A percentile compares a stretch with the other conserved stretches of the same genome.
Conservation (phyloP, 2,329 filamentous ascomycete species). For the Epichloe baconii region DNA sequence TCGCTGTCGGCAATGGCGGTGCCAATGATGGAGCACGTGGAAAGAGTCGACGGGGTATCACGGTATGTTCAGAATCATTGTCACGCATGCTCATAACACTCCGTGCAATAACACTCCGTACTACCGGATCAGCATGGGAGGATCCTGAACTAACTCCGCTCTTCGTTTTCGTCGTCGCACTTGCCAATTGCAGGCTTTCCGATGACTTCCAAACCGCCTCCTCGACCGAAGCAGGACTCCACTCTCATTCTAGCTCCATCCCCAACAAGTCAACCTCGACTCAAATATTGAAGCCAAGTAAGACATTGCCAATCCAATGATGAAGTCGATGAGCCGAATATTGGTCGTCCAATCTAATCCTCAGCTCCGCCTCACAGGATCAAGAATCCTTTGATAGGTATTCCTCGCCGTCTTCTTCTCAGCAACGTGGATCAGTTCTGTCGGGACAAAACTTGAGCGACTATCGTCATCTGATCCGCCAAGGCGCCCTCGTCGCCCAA, state of each 20-base stretch:
- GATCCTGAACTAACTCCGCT: background rate
- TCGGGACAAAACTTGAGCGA: slow-evolving; percentile 43
- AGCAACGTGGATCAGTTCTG: slow-evolving; percentile 49
- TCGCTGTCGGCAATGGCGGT: slow-evolving; percentile 3
- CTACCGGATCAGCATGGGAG: background rate
- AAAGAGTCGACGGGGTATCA: slow-evolving; percentile 3
- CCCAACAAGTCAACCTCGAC: slow-evolving; percentile 28
- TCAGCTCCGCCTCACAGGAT: slow-evolving; percentile 20
- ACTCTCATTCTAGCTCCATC: slow-evolving; percentile 15
- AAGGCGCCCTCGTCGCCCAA: slow-evolving; percentile 63
- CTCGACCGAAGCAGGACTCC: slow-evolving; percentile 24
- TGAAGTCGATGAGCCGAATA: background rate
- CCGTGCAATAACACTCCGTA: background rate
- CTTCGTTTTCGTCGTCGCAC: background rate
- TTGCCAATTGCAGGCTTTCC: slow-evolving; percentile 11
- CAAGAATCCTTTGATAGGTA: slow-evolving; percentile 37
- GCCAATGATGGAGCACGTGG: slow-evolving; percentile 5
- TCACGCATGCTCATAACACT: background rate
- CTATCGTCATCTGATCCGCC: slow-evolving; percentile 44
- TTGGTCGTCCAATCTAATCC: background rate
- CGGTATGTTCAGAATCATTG: slow-evolving; percentile 1
- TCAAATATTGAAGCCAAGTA: slow-evolving; percentile 34
- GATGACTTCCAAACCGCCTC: slow-evolving; percentile 17
- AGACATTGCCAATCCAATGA: slow-evolving; percentile 7
- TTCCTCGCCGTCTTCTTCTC: slow-evolving; percentile 37